Evolutionary conservation across 768 basidiomycete species (phyloP), one percentile per base, ranked within the genome.

Genomic region (Cyathus striatus): DNA sequence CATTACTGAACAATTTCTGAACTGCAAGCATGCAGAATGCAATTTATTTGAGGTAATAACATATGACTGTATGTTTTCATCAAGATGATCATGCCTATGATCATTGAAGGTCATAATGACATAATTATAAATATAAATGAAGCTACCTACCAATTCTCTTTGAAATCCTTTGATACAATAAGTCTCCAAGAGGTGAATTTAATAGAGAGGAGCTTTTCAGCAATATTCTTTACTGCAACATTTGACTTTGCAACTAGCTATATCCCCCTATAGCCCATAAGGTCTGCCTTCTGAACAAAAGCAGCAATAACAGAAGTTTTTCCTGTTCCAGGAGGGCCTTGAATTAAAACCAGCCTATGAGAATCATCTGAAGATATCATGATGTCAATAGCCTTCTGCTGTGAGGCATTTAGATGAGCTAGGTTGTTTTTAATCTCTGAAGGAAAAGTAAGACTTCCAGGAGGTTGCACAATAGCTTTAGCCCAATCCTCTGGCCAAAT

Each of bases 171-270:
- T 1, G 89, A 83, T n/a, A 90, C 83, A 3, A 91, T 56, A 2
- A 92, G 66, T 47, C 67, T 79, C 75, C 80, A 92, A 6, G 74
- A 49, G 2, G 50, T 34, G 45, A 87, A 77, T 0, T 64, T 70
- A 54, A 75, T 65, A 6, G 70, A 60, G n/a, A 68, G 60, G 14
- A 92, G 64, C 64, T 89, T 88, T 54, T 87, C 84, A 41, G 86
- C 89, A 64, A 92, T 90, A 50, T 92, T 91, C 60, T 89, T 90
- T 17, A 91, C 90, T 37, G 87, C 90, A 38, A 91, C 79, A 67
- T 92, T 92, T 14, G 84, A 86, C 54, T 92, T 86, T 24, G 90
- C 86, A 54, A 89, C 67, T 4, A 92, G 75, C 85, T 86, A 92
- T 10, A 90, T 79, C 0, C 84, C 80, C 47, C 57, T 51, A 16